A percentile compares a stretch with the other conserved stretches of the same genome.
Evolutionary conservation across 2,329 filamentous ascomycete genomes (phyloP).

Genomic region (Trichoderma atrobrunneum): DNA sequence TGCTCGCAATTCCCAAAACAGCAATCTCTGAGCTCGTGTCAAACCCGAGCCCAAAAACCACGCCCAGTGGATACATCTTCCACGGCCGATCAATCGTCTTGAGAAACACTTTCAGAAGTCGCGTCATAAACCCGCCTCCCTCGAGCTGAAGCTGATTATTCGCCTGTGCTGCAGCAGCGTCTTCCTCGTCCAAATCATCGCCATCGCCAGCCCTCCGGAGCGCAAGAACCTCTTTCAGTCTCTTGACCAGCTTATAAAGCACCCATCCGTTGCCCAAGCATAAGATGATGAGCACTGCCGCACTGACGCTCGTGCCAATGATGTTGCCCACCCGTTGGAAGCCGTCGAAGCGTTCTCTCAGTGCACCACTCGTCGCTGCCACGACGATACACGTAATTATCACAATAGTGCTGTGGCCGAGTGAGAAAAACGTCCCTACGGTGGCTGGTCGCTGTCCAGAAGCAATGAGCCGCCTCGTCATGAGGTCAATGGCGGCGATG

Average conservation of each 20-base stretch:
- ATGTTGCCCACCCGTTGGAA: conserved; percentile 83
- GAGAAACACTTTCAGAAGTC: conserved; percentile 72
- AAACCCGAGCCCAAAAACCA: conserved; percentile 89
- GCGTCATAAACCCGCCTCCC: conserved; percentile 72
- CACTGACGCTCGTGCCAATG: conserved; percentile 83
- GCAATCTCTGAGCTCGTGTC: conserved; percentile 95
- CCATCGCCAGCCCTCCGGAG: conserved; percentile 31
- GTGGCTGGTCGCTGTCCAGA: conserved; percentile 82
- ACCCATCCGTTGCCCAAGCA: conserved; percentile 86
- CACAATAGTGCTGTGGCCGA: conserved; percentile 92
- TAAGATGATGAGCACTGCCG: conserved; percentile 76
- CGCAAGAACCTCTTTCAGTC: conserved; percentile 61
- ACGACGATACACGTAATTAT: conserved; percentile 87
- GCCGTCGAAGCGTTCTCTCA: conserved; percentile 74
- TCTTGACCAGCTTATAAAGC: conserved; percentile 69
- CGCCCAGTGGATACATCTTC: conserved; percentile 93
- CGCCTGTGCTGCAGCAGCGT: conserved; percentile 29
- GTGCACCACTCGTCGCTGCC: conserved; percentile 81
- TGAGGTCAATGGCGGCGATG: conserved; percentile 81
- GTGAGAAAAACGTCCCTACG: conserved; percentile 90
- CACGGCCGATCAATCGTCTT: conserved; percentile 71
- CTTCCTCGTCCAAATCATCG: conserved; percentile 27
- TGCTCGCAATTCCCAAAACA: conserved; percentile 81
- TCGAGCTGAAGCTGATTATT: conserved; percentile 64
- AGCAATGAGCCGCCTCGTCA: conserved; percentile 85